Evolutionary conservation across 805 yeast genomes (phyloP).

Genomic region (Middelhovenomyces tepae): DNA sequence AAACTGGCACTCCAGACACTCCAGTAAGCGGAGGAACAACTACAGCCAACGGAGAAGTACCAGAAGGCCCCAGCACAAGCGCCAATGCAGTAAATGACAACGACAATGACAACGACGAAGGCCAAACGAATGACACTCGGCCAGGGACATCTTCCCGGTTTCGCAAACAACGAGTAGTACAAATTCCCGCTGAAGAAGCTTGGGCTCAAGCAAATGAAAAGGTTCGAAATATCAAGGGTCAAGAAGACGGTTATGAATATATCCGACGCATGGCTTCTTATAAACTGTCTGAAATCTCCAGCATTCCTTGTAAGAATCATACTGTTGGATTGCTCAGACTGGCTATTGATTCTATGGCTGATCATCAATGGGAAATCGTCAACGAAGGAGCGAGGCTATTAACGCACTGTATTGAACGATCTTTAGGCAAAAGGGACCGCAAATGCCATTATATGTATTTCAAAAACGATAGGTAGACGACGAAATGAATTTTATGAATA

Average conservation of each 20-base stretch:
- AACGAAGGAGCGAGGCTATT: slow-evolving; percentile 17
- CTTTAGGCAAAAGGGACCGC: slow-evolving; percentile 11
- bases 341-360: slow-evolving; percentile 18
- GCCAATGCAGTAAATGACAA: too few relatives aligned
- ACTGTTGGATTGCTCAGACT: slow-evolving; percentile 45
- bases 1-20: not conserved
- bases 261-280: slow-evolving; percentile 35
- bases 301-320: slow-evolving; percentile 37
- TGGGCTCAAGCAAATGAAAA: slow-evolving; percentile 7
- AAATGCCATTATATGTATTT: too few relatives aligned
- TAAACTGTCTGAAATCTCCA: slow-evolving; percentile 24
- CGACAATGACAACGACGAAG: too few relatives aligned
- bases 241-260: slow-evolving; percentile 44
- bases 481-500: too few relatives aligned
- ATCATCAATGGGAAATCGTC: slow-evolving; percentile 23
- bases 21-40: not conserved
- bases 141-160: too few relatives aligned
- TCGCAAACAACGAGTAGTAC: slow-evolving; percentile 1
- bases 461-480: too few relatives aligned
- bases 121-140: too few relatives aligned
- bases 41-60: not conserved
- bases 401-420: slow-evolving; percentile 16
- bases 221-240: slow-evolving; percentile 20
- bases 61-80: too few relatives aligned
- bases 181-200: slow-evolving; percentile 8